Base-by-base conservation (phyloP, 805 yeast species). In the Yarrowia sp. region DNA sequence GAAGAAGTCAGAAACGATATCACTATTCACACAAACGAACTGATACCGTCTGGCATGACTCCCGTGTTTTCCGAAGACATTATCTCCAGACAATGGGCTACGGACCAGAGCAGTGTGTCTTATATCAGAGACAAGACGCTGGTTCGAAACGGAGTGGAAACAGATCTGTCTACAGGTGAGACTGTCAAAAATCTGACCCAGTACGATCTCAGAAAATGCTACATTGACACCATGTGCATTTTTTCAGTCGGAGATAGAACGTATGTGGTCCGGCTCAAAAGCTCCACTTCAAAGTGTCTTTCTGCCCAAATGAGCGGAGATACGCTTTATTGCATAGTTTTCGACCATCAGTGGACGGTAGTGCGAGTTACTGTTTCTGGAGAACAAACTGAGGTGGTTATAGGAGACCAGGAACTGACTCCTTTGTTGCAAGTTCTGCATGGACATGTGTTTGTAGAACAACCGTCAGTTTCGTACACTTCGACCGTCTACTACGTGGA, bases 231-330 rank as follows among this genome's bases (percentile, higher is more conserved):
- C 30, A 51, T 33, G 58, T 51, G 58, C 41, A 35, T 51, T 4
- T 33, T 51, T 9, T 51, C 58, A 3, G 58, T 51, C 5, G 58
- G 41, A 2, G 41, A 33, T 14, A 11, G 58, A 2, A 51, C 58
- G 10, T 51, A 51, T 22, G 41, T 33, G 19, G 41, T 51, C 3
- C 14, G 58, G 16, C 32, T 51, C 16, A 33, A 33, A 6, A 51
- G 41, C 21, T 14, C 40, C 10, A 35, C 41, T 2, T 22, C 58
- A 14, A 33, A 51, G 41, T 51, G 58, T 28, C 11, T 51, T 10
- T 33, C 41, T 33, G 58, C 58, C 16, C 58, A 51, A 33, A 33
- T 51, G 58, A 32, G 41, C 9, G 58, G 41, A 35, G 58, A 51
- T 22, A 22, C 58, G 10, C 41, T 51, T 4, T 51, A 51, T n/a